phyloP scores from a whole-genome alignment of 192 early-diverging fungal genomes.

The Phlyctochytrium arcticum region DNA sequence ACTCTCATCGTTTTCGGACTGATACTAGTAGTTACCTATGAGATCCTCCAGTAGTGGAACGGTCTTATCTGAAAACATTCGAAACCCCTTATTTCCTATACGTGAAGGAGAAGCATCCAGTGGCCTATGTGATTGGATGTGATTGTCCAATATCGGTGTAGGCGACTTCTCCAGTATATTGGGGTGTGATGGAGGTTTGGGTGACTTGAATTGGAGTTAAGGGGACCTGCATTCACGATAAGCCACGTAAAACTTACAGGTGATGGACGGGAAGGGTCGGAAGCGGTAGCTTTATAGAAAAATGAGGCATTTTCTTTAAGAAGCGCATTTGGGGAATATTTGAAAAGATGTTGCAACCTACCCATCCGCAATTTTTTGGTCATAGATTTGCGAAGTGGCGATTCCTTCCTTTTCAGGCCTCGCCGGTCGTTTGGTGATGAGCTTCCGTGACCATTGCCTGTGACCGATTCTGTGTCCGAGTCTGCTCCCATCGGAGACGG shows the following conservation, averaged over 20 bases:
- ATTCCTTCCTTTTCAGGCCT: constrained; percentile 8
- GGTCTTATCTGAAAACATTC: not conserved
- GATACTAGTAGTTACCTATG: not conserved
- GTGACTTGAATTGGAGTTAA: no score
- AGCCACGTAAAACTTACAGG: no score
- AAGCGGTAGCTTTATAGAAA: not conserved
- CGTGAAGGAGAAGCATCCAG: no score
- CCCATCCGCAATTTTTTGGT: no score
- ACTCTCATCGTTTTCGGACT: no score
- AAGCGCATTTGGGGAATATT: not conserved
- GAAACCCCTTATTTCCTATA: not conserved
- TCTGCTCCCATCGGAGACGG: constrained; percentile 28
- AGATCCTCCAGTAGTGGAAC: not conserved
- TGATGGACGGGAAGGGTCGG: not conserved
- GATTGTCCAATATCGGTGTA: no score
- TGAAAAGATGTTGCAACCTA: not conserved
- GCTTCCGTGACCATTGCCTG: not conserved
- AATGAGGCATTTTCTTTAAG: not conserved
- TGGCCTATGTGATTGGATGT: no score
- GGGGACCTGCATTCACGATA: no score
- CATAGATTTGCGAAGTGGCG: constrained; percentile 13
- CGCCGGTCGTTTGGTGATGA: not conserved
- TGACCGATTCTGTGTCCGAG: constrained; percentile 28
- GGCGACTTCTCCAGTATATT: no score
- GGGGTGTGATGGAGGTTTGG: no score